These are phyloP conservation scores for Raphanus hybrid DNA, from an alignment of 441 rosid species.

Conservation along the genomic window DNA sequence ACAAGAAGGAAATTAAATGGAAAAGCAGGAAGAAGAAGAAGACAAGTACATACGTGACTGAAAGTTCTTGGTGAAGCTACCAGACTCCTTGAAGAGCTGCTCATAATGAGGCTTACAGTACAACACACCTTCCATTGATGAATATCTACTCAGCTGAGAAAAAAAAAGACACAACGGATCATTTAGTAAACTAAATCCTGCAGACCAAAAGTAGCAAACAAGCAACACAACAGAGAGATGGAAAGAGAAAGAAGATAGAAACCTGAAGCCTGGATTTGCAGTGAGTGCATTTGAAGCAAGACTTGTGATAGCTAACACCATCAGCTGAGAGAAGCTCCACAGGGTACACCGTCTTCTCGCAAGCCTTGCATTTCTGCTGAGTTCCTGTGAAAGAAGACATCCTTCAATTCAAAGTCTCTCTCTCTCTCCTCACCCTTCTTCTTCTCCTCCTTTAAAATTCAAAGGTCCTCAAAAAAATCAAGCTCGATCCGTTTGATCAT, in stretches of 20 bases:
- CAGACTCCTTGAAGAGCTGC: conserved; percentile 91
- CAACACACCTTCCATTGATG: conserved; percentile 94
- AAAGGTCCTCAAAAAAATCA: background rate
- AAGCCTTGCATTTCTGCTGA: conserved; percentile 92
- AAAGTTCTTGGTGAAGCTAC: conserved; percentile 88
- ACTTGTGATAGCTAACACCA: conserved; percentile 82
- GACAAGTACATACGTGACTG: conserved; percentile 69
- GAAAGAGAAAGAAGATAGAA: background rate
- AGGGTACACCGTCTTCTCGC: conserved; percentile 91
- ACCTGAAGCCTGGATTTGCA: conserved; percentile 93
- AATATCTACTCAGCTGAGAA: conserved; percentile 76
- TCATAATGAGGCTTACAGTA: conserved; percentile 95
- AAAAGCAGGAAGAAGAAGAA: conserved; percentile 1
- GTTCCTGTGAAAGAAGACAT: conserved; percentile 81
- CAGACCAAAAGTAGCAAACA: background rate
- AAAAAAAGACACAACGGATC: background rate
- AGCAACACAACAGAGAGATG: background rate
- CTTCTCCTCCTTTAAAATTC: conserved; percentile 3
- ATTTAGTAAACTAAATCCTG: background rate
- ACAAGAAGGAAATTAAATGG: background rate
- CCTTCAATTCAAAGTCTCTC: conserved; percentile 7
- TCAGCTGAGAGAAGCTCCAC: conserved; percentile 90
- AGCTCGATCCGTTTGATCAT: conserved; percentile 10
- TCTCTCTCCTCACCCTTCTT: background rate
- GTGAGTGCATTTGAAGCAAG: conserved; percentile 93